Conservation (phyloP, 306 rosid genomes). For the Vigna radiata region DNA sequence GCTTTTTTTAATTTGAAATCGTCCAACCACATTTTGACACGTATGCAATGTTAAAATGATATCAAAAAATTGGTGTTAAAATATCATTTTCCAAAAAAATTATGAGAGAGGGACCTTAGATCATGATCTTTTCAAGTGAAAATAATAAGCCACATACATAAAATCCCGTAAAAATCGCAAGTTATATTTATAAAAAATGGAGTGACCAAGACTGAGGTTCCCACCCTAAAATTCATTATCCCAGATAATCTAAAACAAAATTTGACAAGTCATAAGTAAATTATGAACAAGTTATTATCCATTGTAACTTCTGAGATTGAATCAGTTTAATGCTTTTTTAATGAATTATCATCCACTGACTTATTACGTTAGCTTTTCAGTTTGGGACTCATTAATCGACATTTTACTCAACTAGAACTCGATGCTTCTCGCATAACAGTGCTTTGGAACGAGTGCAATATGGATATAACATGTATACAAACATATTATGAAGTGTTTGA, state of each 20-base stretch:
- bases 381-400: too few relatives aligned
- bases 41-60: too few relatives aligned
- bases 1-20: too few relatives aligned
- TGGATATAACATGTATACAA: too few relatives aligned
- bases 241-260: slow-evolving; percentile 17
- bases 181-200: not conserved
- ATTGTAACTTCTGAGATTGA: slow-evolving; percentile 10
- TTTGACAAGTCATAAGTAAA: not conserved
- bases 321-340: slow-evolving; percentile 36
- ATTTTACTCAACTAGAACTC: too few relatives aligned
- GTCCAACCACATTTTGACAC: too few relatives aligned
- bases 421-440: too few relatives aligned
- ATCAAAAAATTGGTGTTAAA: too few relatives aligned
- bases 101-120: slow-evolving; percentile 39
- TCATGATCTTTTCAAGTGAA: slow-evolving; percentile 21
- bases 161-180: slow-evolving; percentile 10
- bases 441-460: too few relatives aligned
- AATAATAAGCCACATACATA: slow-evolving; percentile 26
- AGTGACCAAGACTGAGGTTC: slow-evolving; percentile 1
- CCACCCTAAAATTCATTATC: slow-evolving; percentile 7
- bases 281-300: slow-evolving; percentile 18
- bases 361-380: not conserved
- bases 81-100: slow-evolving; percentile 41
- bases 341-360: slow-evolving; percentile 20
- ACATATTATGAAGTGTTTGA: not conserved